Base-by-base conservation (phyloP, 164 flowering plant genomes). In the Kingdonia uniflora region DNA sequence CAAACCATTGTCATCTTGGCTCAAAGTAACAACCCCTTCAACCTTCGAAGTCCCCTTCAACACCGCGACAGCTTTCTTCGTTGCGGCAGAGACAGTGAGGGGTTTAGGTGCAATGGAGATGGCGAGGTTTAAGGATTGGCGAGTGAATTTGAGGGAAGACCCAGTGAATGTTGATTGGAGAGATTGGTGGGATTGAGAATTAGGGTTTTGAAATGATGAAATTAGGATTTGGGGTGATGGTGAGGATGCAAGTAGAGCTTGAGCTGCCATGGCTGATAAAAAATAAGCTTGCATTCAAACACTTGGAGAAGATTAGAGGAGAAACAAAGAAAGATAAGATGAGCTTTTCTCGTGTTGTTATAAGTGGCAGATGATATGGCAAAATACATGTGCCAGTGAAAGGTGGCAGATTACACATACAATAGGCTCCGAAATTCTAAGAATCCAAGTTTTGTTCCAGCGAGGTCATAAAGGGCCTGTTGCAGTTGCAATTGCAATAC, bases 1-100 rank as follows among this genome's bases (percentile, higher is more conserved):
- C 64, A 29, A 13, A 90, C 97, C 95, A 13, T 55, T 77, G 38
- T 81, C 84, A 42, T 82, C 87, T 63, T 84, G 95, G 37, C 75
- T 65, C 61, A 90, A 73, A 13, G 81, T 82, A 69, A 74, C 97
- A 14, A 84, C 87, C 23, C 95, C 97, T 69, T 90, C 87, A 43
- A 84, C 95, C 8, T 24, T 16, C 37, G 94, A 74, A 49, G 44
- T 74, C 11, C 95, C 94, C 57, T 82, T 90, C 59, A 90, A 85
- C 19, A 90, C 97, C 2, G 91, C 91, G 7, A 90, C 89, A 33
- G 91, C 95, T 63, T 87, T 90, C 66, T 82, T 84, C 20, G 81
- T 48, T 39, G 77, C 84, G n/a, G 95, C 80, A 23, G 72, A 68
- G 17, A 85, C 61, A 20, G 79, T 45, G 56, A 77, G 64, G 12